Conservation (phyloP, 257 asterid genomes). For the Solanum tarapatanum region DNA sequence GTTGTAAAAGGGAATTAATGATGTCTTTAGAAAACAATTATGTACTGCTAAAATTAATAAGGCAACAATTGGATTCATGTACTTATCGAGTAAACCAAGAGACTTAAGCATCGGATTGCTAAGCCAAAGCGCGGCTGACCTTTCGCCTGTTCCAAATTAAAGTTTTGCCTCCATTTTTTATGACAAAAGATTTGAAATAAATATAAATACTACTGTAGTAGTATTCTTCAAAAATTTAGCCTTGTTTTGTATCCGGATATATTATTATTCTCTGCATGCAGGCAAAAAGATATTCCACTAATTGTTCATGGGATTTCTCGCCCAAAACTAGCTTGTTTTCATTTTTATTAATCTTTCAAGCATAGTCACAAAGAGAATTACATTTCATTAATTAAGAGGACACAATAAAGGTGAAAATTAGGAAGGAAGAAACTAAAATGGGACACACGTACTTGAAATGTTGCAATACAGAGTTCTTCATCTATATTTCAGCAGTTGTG, state of each 20-base stretch:
- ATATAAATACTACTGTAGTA: neutral
- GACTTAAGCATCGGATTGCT: neutral
- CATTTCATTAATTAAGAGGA: neutral
- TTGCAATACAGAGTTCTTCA: constrained; percentile 15
- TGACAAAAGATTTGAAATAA: neutral
- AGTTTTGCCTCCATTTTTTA: neutral
- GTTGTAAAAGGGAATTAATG: neutral
- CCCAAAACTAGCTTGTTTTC: neutral
- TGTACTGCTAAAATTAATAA: neutral
- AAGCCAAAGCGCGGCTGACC: neutral
- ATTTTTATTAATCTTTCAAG: neutral
- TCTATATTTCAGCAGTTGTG: neutral
- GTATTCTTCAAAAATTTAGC: neutral
- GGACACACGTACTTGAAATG: constrained; percentile 4
- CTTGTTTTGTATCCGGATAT: neutral
- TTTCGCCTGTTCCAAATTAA: neutral
- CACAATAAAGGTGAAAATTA: neutral
- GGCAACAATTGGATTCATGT: neutral
- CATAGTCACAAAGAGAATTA: neutral
- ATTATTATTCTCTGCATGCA: neutral
- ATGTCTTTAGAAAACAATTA: neutral
- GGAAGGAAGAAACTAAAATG: neutral
- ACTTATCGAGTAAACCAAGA: neutral
- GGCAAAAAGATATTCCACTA: neutral
- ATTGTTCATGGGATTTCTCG: constrained; percentile 3